A percentile compares a stretch with the other conserved stretches of the same genome.
Evolutionary conservation across 2,329 filamentous ascomycete species (phyloP).

Genomic region (Monilinia vaccinii-corymbosi): DNA sequence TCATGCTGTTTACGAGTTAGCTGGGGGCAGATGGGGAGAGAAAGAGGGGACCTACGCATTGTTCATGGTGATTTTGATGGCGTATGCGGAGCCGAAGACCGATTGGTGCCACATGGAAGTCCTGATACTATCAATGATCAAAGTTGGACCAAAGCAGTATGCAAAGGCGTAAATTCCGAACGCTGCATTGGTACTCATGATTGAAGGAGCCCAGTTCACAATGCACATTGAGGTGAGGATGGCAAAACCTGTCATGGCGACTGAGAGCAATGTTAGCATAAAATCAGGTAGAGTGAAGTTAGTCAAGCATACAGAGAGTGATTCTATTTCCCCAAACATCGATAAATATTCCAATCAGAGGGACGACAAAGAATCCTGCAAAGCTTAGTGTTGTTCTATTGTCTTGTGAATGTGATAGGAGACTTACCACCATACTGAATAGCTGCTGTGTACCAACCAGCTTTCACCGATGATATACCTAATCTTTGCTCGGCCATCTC

Average conservation of each 20-base stretch:
- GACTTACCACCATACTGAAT: constrained; percentile 41
- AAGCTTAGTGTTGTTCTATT: neutral
- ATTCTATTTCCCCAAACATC: constrained; percentile 47
- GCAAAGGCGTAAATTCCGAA: constrained; percentile 53
- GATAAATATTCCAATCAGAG: constrained; percentile 35
- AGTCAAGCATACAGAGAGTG: constrained; percentile 31
- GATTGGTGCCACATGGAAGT: constrained; percentile 51
- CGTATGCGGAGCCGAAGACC: constrained; percentile 51
- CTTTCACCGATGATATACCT: constrained; percentile 42
- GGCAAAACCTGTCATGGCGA: constrained; percentile 38
- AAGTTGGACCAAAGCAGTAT: constrained; percentile 44
- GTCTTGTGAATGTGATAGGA: neutral
- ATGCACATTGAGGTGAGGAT: constrained; percentile 46
- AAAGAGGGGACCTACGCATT: constrained; percentile 34
- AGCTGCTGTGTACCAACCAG: constrained; percentile 51
- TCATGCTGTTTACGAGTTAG: constrained; percentile 38
- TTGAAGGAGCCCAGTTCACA: constrained; percentile 41
- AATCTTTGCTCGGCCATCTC: constrained; percentile 53
- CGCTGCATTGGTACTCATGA: constrained; percentile 45
- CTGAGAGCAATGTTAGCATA: constrained; percentile 10
- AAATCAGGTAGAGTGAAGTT: neutral
- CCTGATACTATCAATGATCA: constrained; percentile 52
- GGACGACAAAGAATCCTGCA: constrained; percentile 47
- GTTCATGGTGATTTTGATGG: constrained; percentile 52
- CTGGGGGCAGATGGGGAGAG: no score